Evolutionary conservation across 495 filamentous ascomycete genomes (phyloP), one percentile per base, ranked within the genome.

Genomic region (Aspergillus nanangensis): DNA sequence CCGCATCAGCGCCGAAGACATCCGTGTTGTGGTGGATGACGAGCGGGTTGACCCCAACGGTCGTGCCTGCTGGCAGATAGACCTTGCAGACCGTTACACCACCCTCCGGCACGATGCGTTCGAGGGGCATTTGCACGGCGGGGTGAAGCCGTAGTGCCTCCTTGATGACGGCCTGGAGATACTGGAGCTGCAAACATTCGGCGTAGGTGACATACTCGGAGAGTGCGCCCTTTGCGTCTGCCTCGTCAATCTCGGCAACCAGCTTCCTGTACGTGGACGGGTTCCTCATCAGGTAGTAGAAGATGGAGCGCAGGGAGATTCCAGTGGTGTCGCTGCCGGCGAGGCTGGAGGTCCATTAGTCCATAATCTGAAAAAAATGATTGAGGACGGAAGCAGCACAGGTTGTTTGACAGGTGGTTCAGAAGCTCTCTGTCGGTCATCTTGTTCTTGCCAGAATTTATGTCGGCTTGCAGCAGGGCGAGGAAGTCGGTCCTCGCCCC

Each of bases 271-370:
- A 47, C 5, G 56, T 54, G 7, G 49, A 38, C 0, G 55, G 56
- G 17, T 45, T 64, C 46, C 72, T 75, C 3, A 80, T 60, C 5
- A 74, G 49, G 50, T 74, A 66, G 51, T 82, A 81, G 22, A 83
- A 51, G n/a, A 76, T 60, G 0, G 72, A 57, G 34, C 71, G 62
- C 5, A 81, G 56, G 5, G 60, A 57, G 42, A 69, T 76, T 11
- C 76, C 72, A 2, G 72, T 77, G 5, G 78, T 77, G 51, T 81
- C 78, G 18, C 67, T 63, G n/a, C 77, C 77, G 9, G 75, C 75
- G 33, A 62, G 60, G 45, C 77, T 58, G 49, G 7, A 29, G 25
- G 11, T 29, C 25, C 11, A 29, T 29, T n/a, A n/a, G n/a, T n/a
- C n/a, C n/a, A n/a, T n/a, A n/a, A n/a, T n/a, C n/a, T n/a, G n/a